Conservation (phyloP, 441 rosid genomes). For the Gossypium schwendimanii region DNA sequence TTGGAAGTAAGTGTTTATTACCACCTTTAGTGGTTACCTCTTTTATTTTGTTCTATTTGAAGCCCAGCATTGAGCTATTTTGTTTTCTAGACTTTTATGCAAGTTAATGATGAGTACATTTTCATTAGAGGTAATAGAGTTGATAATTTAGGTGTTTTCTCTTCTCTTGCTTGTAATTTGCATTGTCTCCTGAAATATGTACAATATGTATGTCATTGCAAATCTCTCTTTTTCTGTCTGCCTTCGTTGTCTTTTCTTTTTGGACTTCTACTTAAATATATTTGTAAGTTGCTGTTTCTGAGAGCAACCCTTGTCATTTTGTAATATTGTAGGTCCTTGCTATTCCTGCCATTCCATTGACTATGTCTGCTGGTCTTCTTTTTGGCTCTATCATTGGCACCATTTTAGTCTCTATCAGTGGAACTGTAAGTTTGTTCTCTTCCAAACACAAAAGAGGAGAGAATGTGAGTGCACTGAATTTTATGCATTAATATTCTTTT, state of each 20-base stretch:
- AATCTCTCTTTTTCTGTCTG: neutral
- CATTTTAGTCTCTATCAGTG: constrained; percentile 92
- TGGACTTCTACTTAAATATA: neutral
- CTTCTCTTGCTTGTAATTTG: neutral
- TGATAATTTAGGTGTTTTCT: neutral
- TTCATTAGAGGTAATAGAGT: neutral
- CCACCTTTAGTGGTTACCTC: neutral
- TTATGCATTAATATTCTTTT: constrained; percentile 19
- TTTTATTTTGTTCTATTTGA: constrained; percentile 1
- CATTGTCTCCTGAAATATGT: neutral
- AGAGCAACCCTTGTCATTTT: constrained; percentile 7
- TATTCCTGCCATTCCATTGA: constrained; percentile 92
- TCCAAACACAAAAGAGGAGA: neutral
- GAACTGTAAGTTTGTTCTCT: constrained; percentile 60
- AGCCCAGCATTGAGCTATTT: neutral
- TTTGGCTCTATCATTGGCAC: constrained; percentile 85
- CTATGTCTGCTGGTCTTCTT: constrained; percentile 99
- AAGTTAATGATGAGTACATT: neutral
- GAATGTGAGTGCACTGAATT: constrained; percentile 7
- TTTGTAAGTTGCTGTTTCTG: neutral
- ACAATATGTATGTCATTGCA: neutral
- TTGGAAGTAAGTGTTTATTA: constrained; percentile 55
- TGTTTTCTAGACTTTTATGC: neutral
- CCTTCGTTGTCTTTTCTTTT: neutral
- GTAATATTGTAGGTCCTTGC: constrained; percentile 63